Percentiles rank a stretch among this genome's conserved stretches.
Conservation (phyloP, 768 basidiomycete genomes). For the Terana coerulea region DNA sequence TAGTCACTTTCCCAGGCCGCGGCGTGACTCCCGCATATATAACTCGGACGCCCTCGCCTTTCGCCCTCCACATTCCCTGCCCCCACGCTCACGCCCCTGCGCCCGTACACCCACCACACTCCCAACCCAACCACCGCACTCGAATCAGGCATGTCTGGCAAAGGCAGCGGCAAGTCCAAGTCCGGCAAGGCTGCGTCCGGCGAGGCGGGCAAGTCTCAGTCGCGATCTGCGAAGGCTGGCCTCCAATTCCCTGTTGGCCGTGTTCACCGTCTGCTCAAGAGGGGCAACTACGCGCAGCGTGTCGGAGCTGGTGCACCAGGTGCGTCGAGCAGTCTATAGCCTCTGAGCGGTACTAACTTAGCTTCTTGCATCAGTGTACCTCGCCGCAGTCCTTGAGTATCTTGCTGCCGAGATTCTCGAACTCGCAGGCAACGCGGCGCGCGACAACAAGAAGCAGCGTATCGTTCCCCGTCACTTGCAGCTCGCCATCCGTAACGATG, state of each 20-base stretch:
- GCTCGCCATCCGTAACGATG: constrained; percentile 88
- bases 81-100: constrained; percentile 3
- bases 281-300: constrained; percentile 84
- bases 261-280: constrained; percentile 86
- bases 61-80: neutral
- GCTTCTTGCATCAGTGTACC: constrained; percentile 54
- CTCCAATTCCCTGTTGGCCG: constrained; percentile 89
- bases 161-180: constrained; percentile 48
- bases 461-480: constrained; percentile 92
- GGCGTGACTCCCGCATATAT: constrained; percentile 6
- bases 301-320: constrained; percentile 88
- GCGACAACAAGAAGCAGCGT: constrained; percentile 88
- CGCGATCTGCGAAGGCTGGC: constrained; percentile 71
- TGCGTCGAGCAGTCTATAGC: too few relatives aligned
- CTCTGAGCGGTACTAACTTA: neutral
- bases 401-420: constrained; percentile 93
- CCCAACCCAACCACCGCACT: constrained; percentile 14
- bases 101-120: constrained; percentile 3
- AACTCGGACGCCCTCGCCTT: neutral
- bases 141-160: constrained; percentile 33
- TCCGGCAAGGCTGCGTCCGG: constrained; percentile 39
- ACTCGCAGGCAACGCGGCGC: constrained; percentile 82
- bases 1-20: constrained; percentile 9
- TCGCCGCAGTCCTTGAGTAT: constrained; percentile 89
- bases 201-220: constrained; percentile 48